A percentile compares a stretch with the other conserved stretches of the same genome.
Conservation (phyloP, 805 yeast species). For the Yarrowia sp. region DNA sequence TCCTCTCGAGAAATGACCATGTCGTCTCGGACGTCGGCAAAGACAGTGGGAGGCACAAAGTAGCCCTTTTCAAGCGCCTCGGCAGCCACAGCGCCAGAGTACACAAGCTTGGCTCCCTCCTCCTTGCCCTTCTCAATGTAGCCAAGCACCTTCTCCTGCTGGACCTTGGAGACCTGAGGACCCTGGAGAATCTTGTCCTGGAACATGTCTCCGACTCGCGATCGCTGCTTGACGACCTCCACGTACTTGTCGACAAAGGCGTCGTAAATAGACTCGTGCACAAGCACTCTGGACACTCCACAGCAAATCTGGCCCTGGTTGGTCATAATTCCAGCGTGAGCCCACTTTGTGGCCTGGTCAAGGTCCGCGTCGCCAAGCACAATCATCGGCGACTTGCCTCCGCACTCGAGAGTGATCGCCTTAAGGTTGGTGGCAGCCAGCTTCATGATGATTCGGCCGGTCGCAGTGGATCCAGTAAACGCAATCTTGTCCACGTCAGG, state of each 20-base stretch:
- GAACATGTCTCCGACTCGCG: slow-evolving; percentile 69
- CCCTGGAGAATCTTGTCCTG: slow-evolving; percentile 75
- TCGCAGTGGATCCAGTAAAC: slow-evolving; percentile 91
- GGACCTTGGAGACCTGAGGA: slow-evolving; percentile 81
- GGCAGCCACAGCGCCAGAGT: slow-evolving; percentile 67
- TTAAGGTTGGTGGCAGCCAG: slow-evolving; percentile 72
- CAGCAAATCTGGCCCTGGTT: slow-evolving; percentile 97
- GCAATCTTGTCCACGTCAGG: slow-evolving; percentile 77
- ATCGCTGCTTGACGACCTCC: slow-evolving; percentile 47
- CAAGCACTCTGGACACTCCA: slow-evolving; percentile 88
- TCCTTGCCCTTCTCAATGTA: slow-evolving; percentile 74
- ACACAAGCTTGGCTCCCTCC: slow-evolving; percentile 78
- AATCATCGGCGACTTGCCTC: slow-evolving; percentile 93
- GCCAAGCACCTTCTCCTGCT: slow-evolving; percentile 68
- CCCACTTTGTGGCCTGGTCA: slow-evolving; percentile 68
- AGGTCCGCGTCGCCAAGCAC: slow-evolving; percentile 84
- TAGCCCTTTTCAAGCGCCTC: slow-evolving; percentile 51
- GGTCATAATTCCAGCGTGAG: slow-evolving; percentile 78
- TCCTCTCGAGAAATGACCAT: slow-evolving; percentile 76
- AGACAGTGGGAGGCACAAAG: slow-evolving; percentile 73
- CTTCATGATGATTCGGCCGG: slow-evolving; percentile 78
- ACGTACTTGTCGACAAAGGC: slow-evolving; percentile 60
- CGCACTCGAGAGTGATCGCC: slow-evolving; percentile 89
- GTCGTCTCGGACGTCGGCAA: slow-evolving; percentile 63
- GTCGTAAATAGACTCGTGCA: slow-evolving; percentile 82